Conservation (phyloP, 768 basidiomycete species). For the Trametes cinnabarina region DNA sequence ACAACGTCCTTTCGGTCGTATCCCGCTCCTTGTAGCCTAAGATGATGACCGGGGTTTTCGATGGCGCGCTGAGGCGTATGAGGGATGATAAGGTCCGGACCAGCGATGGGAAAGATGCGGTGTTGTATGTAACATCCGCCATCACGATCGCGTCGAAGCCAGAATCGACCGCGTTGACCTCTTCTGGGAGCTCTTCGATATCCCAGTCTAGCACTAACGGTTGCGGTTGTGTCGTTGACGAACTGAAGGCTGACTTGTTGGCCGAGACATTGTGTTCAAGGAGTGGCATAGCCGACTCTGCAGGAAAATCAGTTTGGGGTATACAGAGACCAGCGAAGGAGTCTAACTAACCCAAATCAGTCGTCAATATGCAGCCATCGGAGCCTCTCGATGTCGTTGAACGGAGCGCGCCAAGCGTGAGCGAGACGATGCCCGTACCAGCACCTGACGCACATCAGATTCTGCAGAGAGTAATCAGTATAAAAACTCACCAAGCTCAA, state of each 20-base stretch:
- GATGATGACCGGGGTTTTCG: slow-evolving; percentile 47
- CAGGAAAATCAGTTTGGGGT: neutral
- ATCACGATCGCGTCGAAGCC: slow-evolving; percentile 75
- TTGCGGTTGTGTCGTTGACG: slow-evolving; percentile 25
- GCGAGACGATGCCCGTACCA: slow-evolving; percentile 80
- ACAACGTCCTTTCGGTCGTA: slow-evolving; percentile 67
- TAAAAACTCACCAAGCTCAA: slow-evolving; percentile 65
- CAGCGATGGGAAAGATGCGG: slow-evolving; percentile 76
- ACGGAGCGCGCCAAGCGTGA: slow-evolving; percentile 60
- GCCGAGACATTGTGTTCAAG: slow-evolving; percentile 65
- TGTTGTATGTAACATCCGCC: slow-evolving; percentile 94
- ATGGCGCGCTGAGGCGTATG: slow-evolving; percentile 24
- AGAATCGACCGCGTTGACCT: slow-evolving; percentile 34
- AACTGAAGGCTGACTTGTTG: slow-evolving; percentile 39
- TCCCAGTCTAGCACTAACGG: slow-evolving; percentile 75
- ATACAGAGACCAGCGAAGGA: neutral
- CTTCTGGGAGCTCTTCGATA: slow-evolving; percentile 48
- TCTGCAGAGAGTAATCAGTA: neutral
- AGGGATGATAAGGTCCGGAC: slow-evolving; percentile 63
- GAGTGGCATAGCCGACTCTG: slow-evolving; percentile 80
- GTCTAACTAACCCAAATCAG: slow-evolving; percentile 64
- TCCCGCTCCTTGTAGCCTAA: slow-evolving; percentile 90
- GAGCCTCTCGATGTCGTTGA: slow-evolving; percentile 30
- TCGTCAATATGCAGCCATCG: slow-evolving; percentile 45
- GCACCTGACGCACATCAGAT: slow-evolving; percentile 48